Evolutionary conservation across 805 yeast genomes (phyloP).

Genomic region (Metschnikowia matae): DNA sequence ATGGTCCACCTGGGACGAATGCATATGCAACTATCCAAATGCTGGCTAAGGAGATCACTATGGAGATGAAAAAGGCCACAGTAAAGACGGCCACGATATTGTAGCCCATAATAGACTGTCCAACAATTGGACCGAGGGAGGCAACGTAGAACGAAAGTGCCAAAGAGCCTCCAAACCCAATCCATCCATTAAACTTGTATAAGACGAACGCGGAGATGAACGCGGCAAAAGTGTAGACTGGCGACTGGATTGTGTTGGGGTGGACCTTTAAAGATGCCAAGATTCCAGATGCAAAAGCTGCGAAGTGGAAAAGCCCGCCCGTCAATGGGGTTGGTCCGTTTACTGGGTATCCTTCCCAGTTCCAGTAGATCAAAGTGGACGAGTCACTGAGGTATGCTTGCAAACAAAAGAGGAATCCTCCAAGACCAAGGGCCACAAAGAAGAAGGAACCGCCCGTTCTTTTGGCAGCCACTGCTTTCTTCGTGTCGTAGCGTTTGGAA

Average conservation of each 20-base stretch:
- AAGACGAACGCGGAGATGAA: constrained; percentile 49
- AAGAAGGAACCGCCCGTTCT: constrained; percentile 41
- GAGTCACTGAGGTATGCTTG: constrained; percentile 80
- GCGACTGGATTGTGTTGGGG: constrained; percentile 21
- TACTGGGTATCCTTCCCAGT: constrained; percentile 95
- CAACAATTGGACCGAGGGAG: constrained; percentile 55
- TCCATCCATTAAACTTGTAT: constrained; percentile 58
- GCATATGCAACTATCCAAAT: constrained; percentile 99
- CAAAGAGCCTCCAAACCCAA: constrained; percentile 71
- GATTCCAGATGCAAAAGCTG: constrained; percentile 54
- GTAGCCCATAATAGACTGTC: constrained; percentile 53
- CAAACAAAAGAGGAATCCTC: constrained; percentile 65
- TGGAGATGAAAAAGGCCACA: constrained; percentile 45
- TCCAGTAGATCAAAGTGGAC: constrained; percentile 84
- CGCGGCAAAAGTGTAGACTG: constrained; percentile 38
- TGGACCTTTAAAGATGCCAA: constrained; percentile 23
- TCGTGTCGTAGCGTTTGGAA: constrained; percentile 40
- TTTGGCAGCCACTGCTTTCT: constrained; percentile 5
- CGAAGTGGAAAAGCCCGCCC: constrained; percentile 66
- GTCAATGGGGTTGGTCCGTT: constrained; percentile 84
- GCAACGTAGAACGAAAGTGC: constrained; percentile 57
- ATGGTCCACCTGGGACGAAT: constrained; percentile 91
- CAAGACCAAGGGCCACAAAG: constrained; percentile 65
- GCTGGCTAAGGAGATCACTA: constrained; percentile 67
- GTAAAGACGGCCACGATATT: constrained; percentile 53